Evolutionary conservation across 495 filamentous ascomycete species (phyloP), one percentile per base, ranked within the genome.

Genomic region (Penicillium bialowiezense): DNA sequence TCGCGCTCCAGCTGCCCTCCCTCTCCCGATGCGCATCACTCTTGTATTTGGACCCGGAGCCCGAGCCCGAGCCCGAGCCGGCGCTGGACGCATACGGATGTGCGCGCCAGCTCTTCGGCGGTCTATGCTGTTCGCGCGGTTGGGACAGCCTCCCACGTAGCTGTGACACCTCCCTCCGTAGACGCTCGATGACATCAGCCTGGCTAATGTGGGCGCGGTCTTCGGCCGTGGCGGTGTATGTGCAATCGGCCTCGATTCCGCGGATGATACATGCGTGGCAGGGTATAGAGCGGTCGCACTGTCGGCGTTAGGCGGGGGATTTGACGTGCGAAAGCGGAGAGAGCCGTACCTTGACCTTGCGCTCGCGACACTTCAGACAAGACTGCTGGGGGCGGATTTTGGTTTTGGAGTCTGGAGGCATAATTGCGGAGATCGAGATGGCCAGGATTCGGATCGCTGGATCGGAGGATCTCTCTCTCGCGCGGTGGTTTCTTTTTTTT

Each of bases 321-420:
- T 32, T 24, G 19, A 15, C 10, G 0, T 81, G 54, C 75, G 73
- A 65, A 80, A 78, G 0, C 64, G 79, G 6, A 76, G 78, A 7
- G 67, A 73, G 0, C 9, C 17, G 18, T 54, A 68, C 64, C 57
- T 65, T 68, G 13, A 68, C 60, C 44, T 68, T 68, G 43, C 64
- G 64, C 43, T 68, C 64, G 33, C 64, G 59, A 43, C 64, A 68
- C 46, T 59, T 59, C 1, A 61, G 51, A 51, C 64, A 68, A 2
- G 64, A 68, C 26, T 68, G 64, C 29, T 65, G 64, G 1, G 64
- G 64, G 15, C 64, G 59, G 29, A 59, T 51, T 38, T 68, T 68
- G 10, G 56, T 52, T 24, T 54, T 68, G 0, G 44, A 24, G 14
- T 62, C 61, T 8, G 8, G n/a, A 21, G 46, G n/a, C 4, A 49